Evolutionary conservation across 2,329 filamentous ascomycete species (phyloP), one percentile per base, ranked within the genome.

Genomic region (Fusarium oligoseptatum): DNA sequence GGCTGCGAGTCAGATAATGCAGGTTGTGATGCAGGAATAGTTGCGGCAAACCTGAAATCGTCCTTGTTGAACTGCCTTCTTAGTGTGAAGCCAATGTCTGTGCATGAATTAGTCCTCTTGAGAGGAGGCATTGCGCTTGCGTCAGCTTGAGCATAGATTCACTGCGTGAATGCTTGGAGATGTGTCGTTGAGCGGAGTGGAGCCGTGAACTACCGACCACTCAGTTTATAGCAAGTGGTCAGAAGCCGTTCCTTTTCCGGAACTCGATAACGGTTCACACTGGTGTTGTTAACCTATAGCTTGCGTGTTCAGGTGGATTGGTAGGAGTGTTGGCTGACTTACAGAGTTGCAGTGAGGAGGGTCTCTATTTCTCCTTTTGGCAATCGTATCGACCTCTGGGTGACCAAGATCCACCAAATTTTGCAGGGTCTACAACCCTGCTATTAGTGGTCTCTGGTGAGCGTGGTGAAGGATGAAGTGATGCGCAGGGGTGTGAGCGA

Each of bases 41-140:
- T 60, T 48, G n/a, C 41, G 58, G 77, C 81, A 64, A 80, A 94
- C 92, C 94, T 90, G 80, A 96, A 95, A n/a, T 88, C 85, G 14
- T 87, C 83, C 81, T 95, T 95, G 70, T 90, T 89, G 83, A 96
- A 96, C 61, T 94, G 92, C 24, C 90, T 88, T 57, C 91, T 89
- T 36, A 95, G 85, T 7, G 93, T 94, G 80, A 94, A 95, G 73
- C 93, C 92, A 70, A 95, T 88, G 81, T 95, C 93, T 67, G 86
- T 85, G 77, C 85, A 87, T 50, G 88, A 90, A 67, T 85, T 84
- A 60, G 82, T 83, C 73, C 86, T 84, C 48, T 83, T 80, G 63
- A 89, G 81, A 56, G 80, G 77, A 65, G 85, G 81, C 85, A 86
- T 86, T 67, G 72, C 71, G 78, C 45, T 69, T 76, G 76, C 65